Evolutionary conservation across 306 rosid species (phyloP), one percentile per base, ranked within the genome.

Genomic region (Elaeagnus macrophylla): DNA sequence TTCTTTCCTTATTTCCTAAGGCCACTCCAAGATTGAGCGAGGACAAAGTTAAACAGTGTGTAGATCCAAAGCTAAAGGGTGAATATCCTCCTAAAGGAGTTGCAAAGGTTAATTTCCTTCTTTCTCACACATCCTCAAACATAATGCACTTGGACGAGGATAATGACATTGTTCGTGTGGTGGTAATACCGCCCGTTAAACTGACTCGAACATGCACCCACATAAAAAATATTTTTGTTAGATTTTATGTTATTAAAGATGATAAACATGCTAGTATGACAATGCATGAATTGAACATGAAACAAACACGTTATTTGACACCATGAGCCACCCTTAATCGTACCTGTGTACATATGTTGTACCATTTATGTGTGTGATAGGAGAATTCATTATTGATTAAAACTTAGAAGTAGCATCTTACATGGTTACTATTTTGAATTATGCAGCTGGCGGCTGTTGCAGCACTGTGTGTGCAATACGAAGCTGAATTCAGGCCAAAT

Each of bases 81-180:
- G 97, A 90, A 59, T 90, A 81, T 69, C 95, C 97, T 54, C 91
- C 95, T 8, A 90, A 90, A 80, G 95, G 97, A 69, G 86, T 90
- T 6, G 97, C 97, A 1, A 90, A 90, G 97, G 97, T 90, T 45
- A 55, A 48, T 55, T 41, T 44, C 57, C 53, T 51, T 48, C 15
- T 10, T 60, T 42, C 19, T 53, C 16, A 37, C 60, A 15, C 35
- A 25, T 25, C 4, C 32, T 25, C 32, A 25, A 3, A 25, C 32
- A 25, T 25, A n/a, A 25, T 25, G 32, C 3, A 3, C 32, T 25
- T 25, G 4, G 32, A 25, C 32, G 4, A 2, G 4, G 32, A 25
- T 5, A 1, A 25, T 25, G 32, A 25, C 5, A 25, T 25, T 5
- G 32, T 25, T 25, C 32, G 4, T 25, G 3, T 0, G 32, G 32